Evolutionary conservation across 2,329 filamentous ascomycete species (phyloP).

Genomic region (Talaromyces sp.): DNA sequence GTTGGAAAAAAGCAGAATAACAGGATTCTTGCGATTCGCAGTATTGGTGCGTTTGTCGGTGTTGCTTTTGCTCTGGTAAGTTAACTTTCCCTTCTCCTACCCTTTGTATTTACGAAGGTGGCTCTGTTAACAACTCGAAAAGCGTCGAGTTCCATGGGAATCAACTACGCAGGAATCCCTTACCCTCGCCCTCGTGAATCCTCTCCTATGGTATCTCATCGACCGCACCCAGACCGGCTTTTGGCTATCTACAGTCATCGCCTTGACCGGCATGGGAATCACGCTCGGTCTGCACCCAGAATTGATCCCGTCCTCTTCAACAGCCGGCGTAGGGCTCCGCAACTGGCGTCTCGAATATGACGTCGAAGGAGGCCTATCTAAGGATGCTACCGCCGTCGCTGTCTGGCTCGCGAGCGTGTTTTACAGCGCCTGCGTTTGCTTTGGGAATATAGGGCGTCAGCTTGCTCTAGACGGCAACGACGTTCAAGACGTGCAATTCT

Average conservation of each 20-base stretch:
- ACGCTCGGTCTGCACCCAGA: slow-evolving; percentile 72
- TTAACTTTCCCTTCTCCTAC: no score
- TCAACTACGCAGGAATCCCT: slow-evolving; percentile 90
- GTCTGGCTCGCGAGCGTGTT: slow-evolving; percentile 91
- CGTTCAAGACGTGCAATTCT: neutral
- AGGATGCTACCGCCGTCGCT: slow-evolving; percentile 57
- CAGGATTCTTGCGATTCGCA: slow-evolving; percentile 65
- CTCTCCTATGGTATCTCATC: slow-evolving; percentile 91
- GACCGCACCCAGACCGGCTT: slow-evolving; percentile 85
- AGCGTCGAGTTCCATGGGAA: slow-evolving; percentile 84
- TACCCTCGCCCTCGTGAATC: slow-evolving; percentile 84
- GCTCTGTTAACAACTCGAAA: slow-evolving; percentile 8
- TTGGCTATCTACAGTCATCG: slow-evolving; percentile 68
- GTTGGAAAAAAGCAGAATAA: slow-evolving; percentile 20
- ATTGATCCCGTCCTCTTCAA: slow-evolving; percentile 56
- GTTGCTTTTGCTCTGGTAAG: slow-evolving; percentile 79
- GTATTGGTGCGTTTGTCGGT: slow-evolving; percentile 65
- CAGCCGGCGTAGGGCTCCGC: slow-evolving; percentile 24
- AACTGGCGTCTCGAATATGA: slow-evolving; percentile 28
- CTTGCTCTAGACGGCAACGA: slow-evolving; percentile 49
- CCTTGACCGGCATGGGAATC: slow-evolving; percentile 66
- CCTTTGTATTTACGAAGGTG: neutral
- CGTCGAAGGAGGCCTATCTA: slow-evolving; percentile 33
- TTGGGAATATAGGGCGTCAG: slow-evolving; percentile 87
- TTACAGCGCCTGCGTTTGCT: slow-evolving; percentile 92